Conservation (phyloP, 306 rosid species). For the Inga laurina region DNA sequence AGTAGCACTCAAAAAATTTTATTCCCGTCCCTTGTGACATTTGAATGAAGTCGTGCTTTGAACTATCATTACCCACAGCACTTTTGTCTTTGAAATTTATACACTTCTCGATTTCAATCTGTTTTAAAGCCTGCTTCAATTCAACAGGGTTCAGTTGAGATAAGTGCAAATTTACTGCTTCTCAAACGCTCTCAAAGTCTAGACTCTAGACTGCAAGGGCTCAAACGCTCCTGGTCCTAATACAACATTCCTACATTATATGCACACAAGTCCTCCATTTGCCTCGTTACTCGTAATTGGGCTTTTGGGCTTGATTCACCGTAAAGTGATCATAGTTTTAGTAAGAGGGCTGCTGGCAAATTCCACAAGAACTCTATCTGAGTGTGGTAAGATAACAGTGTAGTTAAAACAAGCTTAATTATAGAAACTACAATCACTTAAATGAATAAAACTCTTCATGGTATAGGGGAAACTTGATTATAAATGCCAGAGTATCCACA, state of each 20-base stretch:
- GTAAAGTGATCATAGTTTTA: neutral
- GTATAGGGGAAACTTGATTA: neutral
- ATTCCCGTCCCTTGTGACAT: neutral
- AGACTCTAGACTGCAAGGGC: neutral
- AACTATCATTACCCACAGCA: neutral
- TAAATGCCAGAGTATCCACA: neutral
- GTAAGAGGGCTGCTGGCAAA: neutral
- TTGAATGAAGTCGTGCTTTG: slow-evolving; percentile 2
- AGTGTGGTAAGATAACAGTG: neutral
- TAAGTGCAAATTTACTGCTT: neutral
- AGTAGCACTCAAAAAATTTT: too few species aligned
- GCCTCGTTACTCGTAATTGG: neutral
- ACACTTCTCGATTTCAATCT: neutral
- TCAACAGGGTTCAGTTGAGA: neutral
- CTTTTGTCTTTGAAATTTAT: neutral
- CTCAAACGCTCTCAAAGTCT: neutral
- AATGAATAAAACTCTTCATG: neutral
- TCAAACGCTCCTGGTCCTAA: neutral
- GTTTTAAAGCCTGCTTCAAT: too few species aligned
- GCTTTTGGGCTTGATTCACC: neutral
- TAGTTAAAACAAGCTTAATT: too few species aligned
- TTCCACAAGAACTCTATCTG: neutral
- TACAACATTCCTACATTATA: too few species aligned
- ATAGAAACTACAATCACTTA: neutral
- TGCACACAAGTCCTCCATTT: neutral